phyloP scores from a whole-genome alignment of 1,284 basidiomycete species.

The Microbotryum violaceum region DNA sequence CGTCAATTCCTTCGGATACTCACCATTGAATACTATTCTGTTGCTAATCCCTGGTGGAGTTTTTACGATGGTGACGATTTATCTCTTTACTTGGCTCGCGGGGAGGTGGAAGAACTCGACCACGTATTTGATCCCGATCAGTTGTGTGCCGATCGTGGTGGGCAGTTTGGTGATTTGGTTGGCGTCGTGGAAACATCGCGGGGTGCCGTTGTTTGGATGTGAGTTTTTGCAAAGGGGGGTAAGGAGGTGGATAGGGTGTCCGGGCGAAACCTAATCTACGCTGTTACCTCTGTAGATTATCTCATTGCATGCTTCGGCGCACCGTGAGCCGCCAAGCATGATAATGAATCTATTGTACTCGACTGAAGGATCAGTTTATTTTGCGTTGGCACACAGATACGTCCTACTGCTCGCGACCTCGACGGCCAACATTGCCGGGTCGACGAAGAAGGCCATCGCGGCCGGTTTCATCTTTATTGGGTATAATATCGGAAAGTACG shows the following conservation, averaged over 20 bases:
- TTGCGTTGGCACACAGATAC: constrained; percentile 5
- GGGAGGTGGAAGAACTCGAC: constrained; percentile 41
- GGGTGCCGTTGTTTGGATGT: constrained; percentile 46
- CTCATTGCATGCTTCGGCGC: constrained; percentile 45
- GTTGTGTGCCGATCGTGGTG: constrained; percentile 46
- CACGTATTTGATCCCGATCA: constrained; percentile 44
- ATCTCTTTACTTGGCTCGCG: constrained; percentile 43
- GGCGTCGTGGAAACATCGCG: constrained; percentile 42
- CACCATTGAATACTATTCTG: constrained; percentile 44
- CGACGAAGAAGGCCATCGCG: constrained; percentile 46
- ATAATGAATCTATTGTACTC: no score
- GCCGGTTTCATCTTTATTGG: constrained; percentile 44
- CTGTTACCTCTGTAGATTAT: constrained; percentile 10
- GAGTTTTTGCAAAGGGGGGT: constrained; percentile 39
- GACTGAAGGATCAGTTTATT: constrained; percentile 21
- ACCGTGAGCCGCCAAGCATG: constrained; percentile 42
- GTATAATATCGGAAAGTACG: constrained; percentile 37
- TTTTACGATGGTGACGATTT: constrained; percentile 39
- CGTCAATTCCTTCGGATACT: constrained; percentile 46
- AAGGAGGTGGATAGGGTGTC: constrained; percentile 14
- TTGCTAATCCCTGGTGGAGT: constrained; percentile 42
- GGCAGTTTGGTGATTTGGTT: constrained; percentile 47
- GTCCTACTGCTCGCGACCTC: constrained; percentile 43
- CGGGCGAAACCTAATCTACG: background rate
- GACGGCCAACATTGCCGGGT: constrained; percentile 45